Evolutionary conservation across 75 land plant genomes (phyloP).

Genomic region (Pinus taeda): DNA sequence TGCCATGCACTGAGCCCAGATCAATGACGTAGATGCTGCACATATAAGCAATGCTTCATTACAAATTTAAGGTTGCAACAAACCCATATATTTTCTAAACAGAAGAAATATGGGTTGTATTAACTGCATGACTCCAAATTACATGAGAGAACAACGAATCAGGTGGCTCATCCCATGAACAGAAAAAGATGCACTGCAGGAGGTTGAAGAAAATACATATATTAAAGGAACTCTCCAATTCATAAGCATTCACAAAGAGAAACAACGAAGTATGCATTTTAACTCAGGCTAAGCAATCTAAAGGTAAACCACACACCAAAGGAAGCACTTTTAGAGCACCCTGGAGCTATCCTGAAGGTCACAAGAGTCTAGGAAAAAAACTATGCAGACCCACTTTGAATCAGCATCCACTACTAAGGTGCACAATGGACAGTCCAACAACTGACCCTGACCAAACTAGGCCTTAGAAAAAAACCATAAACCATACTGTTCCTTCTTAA

Average conservation of each 20-base stretch:
- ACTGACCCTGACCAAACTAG: not conserved
- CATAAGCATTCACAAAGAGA: no score
- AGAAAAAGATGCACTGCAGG: not conserved
- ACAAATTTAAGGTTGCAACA: constrained; percentile 1
- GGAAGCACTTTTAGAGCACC: no score
- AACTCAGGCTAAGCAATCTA: no score
- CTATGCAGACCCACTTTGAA: no score
- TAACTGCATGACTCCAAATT: not conserved
- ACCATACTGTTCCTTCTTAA: not conserved
- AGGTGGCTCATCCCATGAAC: not conserved
- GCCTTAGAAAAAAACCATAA: constrained; percentile 5
- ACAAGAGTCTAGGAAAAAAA: no score
- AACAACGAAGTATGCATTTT: no score
- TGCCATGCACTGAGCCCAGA: constrained; percentile 96
- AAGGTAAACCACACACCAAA: no score
- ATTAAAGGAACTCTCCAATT: no score
- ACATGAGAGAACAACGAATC: not conserved
- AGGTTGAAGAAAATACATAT: not conserved
- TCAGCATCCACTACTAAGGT: no score
- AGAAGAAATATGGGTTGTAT: not conserved
- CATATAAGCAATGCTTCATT: constrained; percentile 4
- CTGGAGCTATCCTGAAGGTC: no score
- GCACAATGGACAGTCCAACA: not conserved
- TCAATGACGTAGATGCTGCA: constrained; percentile 93
- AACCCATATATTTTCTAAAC: not conserved